Evolutionary conservation across 1,139 yeast genomes (phyloP), one percentile per base, ranked within the genome.

Genomic region (Zygosaccharomyces sapae): DNA sequence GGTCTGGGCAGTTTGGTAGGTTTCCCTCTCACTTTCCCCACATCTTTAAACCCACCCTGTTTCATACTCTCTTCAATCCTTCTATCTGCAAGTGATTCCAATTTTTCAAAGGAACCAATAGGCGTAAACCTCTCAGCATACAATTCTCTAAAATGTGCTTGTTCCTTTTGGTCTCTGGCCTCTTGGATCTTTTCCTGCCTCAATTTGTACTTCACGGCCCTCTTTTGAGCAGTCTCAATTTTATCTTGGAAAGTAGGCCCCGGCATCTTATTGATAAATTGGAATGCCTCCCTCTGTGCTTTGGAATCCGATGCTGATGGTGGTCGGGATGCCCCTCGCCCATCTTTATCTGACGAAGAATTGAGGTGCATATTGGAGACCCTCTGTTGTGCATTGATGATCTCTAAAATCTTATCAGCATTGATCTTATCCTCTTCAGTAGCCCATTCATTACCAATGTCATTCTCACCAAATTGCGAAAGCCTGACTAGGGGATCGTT

Each of bases 21-120:
- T 55, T 77, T 73, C 0, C 95, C 95, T 47, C 95, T 68, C 0
- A 82, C 77, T 4, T 61, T 56, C 0, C 66, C 59, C 63, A 88
- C 70, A 45, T 76, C 73, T 4, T 76, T 71, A 59, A 88, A 88
- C 37, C 77, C 82, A 0, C 96, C 96, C 34, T 79, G 73, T 48
- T 80, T 76, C 52, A 84, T 79, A 1, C 85, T 81, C 18, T 86
- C 89, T 58, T 83, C 87, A 20, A 88, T 86, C 43, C 80, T 72
- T 37, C 81, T 81, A 49, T 86, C 86, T 0, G 96, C 96, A 42
- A 87, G 59, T 1, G 86, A 77, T 43, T 75, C 77, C 19, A 85
- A 79, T 50, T 65, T 66, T 40, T 66, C 69, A 35, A 63, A 63
- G 1, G 79, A 72, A 16, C 79, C 75, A 41, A 76, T 69, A 2